Conservation (phyloP, 495 filamentous ascomycete species). For the Penicillium taxi region DNA sequence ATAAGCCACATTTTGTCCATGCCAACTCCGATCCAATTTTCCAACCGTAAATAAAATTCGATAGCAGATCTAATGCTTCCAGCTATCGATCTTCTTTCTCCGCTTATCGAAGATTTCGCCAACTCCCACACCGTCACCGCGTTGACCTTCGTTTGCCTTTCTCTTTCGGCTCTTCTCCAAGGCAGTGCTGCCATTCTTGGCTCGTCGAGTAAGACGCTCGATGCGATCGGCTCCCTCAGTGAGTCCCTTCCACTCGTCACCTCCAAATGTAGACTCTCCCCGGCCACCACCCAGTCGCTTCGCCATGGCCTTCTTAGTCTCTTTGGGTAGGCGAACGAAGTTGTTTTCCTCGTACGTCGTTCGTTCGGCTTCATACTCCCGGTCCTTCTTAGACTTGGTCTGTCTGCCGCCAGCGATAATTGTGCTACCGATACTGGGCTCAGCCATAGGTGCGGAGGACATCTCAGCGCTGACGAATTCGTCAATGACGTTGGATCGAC, state of each 20-base stretch:
- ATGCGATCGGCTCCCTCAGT: conserved; percentile 73
- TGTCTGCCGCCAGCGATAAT: conserved; percentile 65
- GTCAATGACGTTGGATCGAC: conserved; percentile 71
- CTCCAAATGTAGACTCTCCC: conserved; percentile 58
- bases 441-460: conserved; percentile 63
- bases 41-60: neutral
- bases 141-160: conserved; percentile 50
- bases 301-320: conserved; percentile 65
- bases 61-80: conserved; percentile 33
- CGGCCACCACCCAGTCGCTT: conserved; percentile 43
- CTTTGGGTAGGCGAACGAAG: conserved; percentile 72
- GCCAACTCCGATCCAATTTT: conserved; percentile 4
- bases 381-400: conserved; percentile 61
- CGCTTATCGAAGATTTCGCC: conserved; percentile 68
- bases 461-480: conserved; percentile 78
- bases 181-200: conserved; percentile 43
- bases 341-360: conserved; percentile 79
- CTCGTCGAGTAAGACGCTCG: conserved; percentile 57
- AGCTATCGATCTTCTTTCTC: conserved; percentile 58
- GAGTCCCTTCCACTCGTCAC: conserved; percentile 76
- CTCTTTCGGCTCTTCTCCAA: conserved; percentile 79
- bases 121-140: conserved; percentile 48
- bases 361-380: conserved; percentile 61
- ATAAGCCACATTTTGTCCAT: no score
- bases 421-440: conserved; percentile 78